Evolutionary conservation across 2,329 filamentous ascomycete species (phyloP), one percentile per base, ranked within the genome.

Genomic region (Raffaelea ambrosiae): DNA sequence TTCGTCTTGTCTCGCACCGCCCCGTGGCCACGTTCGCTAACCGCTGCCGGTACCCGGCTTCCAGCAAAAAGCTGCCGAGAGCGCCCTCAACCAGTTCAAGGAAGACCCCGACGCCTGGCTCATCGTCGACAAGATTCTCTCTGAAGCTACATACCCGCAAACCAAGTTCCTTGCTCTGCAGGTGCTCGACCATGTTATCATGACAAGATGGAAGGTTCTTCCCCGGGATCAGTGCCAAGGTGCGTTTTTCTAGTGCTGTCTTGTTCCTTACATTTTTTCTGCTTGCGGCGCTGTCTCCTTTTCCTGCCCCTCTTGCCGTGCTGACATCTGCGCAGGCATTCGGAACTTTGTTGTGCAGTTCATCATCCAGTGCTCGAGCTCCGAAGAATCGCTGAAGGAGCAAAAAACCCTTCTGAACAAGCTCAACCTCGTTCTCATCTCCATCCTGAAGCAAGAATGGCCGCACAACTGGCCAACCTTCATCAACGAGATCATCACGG

Each of bases 381-480:
- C 88, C 53, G 91, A 97, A 66, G 91, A 97, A 62, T 84, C 83
- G 55, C 75, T 96, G 57, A 86, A 84, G 65, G 73, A 79, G 58
- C 85, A 97, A 68, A 85, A 87, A 62, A 90, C 90, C 31, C 81
- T 98, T 51, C 75, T 98, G 62, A 97, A 97, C 78, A 98, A 98
- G 74, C 83, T 98, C 53, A 98, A 98, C 63, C 79, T 98, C 59
- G 91, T 97, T 50, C 84, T 98, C 54, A 88, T 98, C 58, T 96
- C 90, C 49, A 91, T 98, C 54, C 74, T 98, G 62, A 98, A 98
- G 76, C 93, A 98, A 70, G 93, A 98, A 69, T 98, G 93, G 93
- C 93, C 93, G 49, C 91, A 97, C 70, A 95, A 98, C 74, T 98
- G 94, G 93, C 93, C 94, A 11, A 95, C 89, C 19, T 98, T 98